Percentiles rank a stretch among this genome's conserved stretches.
These are phyloP conservation scores for Didymella arachidicola DNA, from an alignment of 2,329 filamentous ascomycete genomes.

Conservation along the genomic window DNA sequence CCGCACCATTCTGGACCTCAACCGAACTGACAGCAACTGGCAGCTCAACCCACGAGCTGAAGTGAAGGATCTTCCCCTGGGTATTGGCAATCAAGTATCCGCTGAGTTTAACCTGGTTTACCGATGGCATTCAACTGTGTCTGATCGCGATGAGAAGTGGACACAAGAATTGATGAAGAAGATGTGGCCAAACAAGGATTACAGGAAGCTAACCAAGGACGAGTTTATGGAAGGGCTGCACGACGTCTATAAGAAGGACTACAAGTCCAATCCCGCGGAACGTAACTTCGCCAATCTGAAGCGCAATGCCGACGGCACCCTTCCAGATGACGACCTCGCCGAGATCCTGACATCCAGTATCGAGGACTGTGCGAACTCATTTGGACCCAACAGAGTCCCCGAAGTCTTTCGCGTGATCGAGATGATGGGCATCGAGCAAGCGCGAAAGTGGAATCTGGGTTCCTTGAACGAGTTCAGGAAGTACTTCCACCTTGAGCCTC, in stretches of 20 bases:
- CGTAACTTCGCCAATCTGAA: slow-evolving; percentile 72
- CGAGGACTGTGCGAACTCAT: slow-evolving; percentile 73
- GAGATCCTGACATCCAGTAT: slow-evolving; percentile 72
- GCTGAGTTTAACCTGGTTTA: slow-evolving; percentile 91
- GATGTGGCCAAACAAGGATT: slow-evolving; percentile 59
- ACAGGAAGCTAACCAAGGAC: slow-evolving; percentile 61
- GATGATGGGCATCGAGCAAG: slow-evolving; percentile 80
- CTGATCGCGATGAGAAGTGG: slow-evolving; percentile 79
- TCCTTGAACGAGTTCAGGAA: slow-evolving; percentile 86
- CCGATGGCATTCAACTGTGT: slow-evolving; percentile 84
- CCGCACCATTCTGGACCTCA: slow-evolving; percentile 64
- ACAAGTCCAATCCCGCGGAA: slow-evolving; percentile 69
- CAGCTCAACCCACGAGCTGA: slow-evolving; percentile 78
- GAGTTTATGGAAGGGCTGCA: slow-evolving; percentile 70
- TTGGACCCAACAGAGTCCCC: slow-evolving; percentile 73
- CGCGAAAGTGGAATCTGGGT: slow-evolving; percentile 77
- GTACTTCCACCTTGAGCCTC: slow-evolving; percentile 78
- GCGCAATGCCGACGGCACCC: slow-evolving; percentile 71
- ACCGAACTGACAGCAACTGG: slow-evolving; percentile 78
- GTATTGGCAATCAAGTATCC: slow-evolving; percentile 82
- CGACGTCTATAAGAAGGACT: slow-evolving; percentile 68
- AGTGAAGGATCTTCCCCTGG: slow-evolving; percentile 70
- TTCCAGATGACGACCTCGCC: slow-evolving; percentile 78
- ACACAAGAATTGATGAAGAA: slow-evolving; percentile 65
- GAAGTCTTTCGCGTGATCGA: slow-evolving; percentile 77